phyloP scores from a whole-genome alignment of 1,284 basidiomycete species.

The Ceratobasidium sp. region DNA sequence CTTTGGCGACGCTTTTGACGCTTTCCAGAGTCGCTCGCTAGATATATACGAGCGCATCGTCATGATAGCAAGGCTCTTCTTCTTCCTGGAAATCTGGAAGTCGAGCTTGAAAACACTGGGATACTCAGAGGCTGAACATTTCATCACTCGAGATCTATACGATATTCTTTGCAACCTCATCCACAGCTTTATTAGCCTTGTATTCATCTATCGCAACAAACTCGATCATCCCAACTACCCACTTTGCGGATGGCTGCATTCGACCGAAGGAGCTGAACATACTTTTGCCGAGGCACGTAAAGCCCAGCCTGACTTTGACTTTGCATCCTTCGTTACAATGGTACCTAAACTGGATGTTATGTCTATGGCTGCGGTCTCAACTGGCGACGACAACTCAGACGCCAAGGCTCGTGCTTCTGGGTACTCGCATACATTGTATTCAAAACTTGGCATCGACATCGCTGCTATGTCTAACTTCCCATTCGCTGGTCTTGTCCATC shows the following conservation, averaged over 20 bases:
- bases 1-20: constrained; percentile 56
- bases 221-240: constrained; percentile 49
- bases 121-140: constrained; percentile 52
- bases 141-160: constrained; percentile 54
- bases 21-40: constrained; percentile 56
- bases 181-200: constrained; percentile 53
- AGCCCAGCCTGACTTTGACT: constrained; percentile 57
- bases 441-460: constrained; percentile 1
- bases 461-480: constrained; percentile 6
- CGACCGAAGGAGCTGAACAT: constrained; percentile 57
- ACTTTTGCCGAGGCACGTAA: constrained; percentile 54
- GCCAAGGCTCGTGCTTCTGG: constrained; percentile 10
- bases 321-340: constrained; percentile 55
- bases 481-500: background rate
- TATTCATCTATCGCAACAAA: constrained; percentile 56
- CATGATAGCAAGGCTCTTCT: constrained; percentile 55
- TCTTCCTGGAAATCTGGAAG: constrained; percentile 56
- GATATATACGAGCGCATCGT: constrained; percentile 53
- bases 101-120: constrained; percentile 50
- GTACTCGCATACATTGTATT: constrained; percentile 5
- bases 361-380: background rate
- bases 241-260: constrained; percentile 58
- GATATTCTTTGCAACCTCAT: constrained; percentile 55
- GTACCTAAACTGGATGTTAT: constrained; percentile 51
- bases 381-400: background rate